Evolutionary conservation across 331 rosid species (phyloP), one percentile per base, ranked within the genome.

Genomic region (Ulmus americana): DNA sequence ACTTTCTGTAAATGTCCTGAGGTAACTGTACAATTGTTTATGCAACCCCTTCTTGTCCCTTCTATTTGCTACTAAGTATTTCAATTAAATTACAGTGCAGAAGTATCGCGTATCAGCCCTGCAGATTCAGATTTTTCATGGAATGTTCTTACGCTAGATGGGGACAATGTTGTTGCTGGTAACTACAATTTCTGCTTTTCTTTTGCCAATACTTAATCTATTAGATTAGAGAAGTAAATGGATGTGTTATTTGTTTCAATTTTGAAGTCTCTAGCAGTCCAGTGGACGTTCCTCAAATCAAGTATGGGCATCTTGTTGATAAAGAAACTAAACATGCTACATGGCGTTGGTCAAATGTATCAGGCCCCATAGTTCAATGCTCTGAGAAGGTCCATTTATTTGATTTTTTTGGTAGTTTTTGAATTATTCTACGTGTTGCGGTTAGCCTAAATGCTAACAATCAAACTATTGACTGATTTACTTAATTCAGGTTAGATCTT

Each of bases 211-310:
- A 48, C 11, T 22, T 65, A 59, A 52, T 6, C 9, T 7, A 28
- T 51, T 53, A 67, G 43, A 13, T 65, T 44, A 43, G 65, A 54
- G 56, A 42, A 9, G 1, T 10, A 51, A 68, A 41, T 38, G 0
- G 45, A 66, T 12, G 57, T 6, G 7, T 41, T 52, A 13, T 43
- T 56, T 53, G 3, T 51, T 58, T 65, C 12, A 39, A 15, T 55
- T 65, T 66, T 80, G 78, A 81, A 92, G 98, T 86, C 69, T 79
- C 91, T 55, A 89, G 98, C 82, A 89, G 95, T 77, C 95, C 86
- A 28, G 92, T 94, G 60, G 83, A 87, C 70, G 67, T 94, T 70
- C 97, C 98, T 67, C 84, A 83, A 69, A 67, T 94, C 84, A 94
- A 77, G 77, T 94, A 84, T 46, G 97, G 97, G 63, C 56, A 70